These are phyloP conservation scores for Backusella sp. DNA, from an alignment of 192 early-diverging fungal genomes.

Conservation along the genomic window DNA sequence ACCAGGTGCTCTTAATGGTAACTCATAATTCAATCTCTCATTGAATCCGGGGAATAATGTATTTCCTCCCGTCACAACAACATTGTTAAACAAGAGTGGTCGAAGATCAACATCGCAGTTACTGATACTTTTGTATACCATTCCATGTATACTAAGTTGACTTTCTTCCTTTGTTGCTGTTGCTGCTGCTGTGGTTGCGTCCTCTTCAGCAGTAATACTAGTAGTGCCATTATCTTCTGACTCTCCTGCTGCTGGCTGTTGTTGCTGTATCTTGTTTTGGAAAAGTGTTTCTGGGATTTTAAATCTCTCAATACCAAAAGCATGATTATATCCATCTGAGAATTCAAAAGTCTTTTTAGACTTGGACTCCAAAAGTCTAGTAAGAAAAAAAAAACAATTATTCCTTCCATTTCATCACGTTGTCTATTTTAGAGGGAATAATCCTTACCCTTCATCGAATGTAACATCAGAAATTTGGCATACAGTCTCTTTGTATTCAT, in stretches of 20 bases:
- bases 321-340: constrained; percentile 88
- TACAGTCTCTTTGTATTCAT: constrained; percentile 94
- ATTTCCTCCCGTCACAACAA: constrained; percentile 91
- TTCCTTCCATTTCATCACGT: background rate
- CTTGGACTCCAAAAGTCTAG: constrained; percentile 50
- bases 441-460: constrained; percentile 67
- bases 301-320: constrained; percentile 79
- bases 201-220: background rate
- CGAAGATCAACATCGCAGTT: constrained; percentile 88
- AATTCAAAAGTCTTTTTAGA: constrained; percentile 92
- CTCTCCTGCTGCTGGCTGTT: background rate
- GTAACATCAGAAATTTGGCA: constrained; percentile 78
- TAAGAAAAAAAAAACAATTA: too few relatives aligned
- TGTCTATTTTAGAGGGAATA: too few relatives aligned
- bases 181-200: background rate
- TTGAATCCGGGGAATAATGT: constrained; percentile 84
- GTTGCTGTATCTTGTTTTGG: constrained; percentile 50
- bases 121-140: constrained; percentile 71
- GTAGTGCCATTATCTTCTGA: background rate
- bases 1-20: constrained; percentile 61
- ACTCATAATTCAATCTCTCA: constrained; percentile 78
- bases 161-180: constrained; percentile 24
- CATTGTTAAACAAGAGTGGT: constrained; percentile 73
- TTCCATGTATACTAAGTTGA: constrained; percentile 65
- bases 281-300: constrained; percentile 86